phyloP scores from a whole-genome alignment of 352 stramenopile species.

The Peronospora farinosa region DNA sequence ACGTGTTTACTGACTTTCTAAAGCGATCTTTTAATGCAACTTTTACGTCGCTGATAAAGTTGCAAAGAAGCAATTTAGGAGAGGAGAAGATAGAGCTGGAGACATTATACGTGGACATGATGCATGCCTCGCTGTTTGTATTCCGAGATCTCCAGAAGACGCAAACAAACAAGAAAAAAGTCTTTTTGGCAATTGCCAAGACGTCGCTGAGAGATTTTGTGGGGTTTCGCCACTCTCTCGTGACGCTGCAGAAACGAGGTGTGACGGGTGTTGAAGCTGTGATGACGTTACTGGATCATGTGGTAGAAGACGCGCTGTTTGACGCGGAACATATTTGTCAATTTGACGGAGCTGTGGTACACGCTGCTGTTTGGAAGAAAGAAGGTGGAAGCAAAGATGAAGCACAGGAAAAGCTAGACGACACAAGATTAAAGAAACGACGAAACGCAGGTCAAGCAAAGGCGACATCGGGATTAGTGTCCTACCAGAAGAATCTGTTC shows the following conservation, averaged over 20 bases:
- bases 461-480: constrained; percentile 39
- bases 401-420: constrained; percentile 9
- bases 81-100: constrained; percentile 1
- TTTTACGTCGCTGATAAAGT: constrained; percentile 13
- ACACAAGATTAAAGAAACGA: constrained; percentile 37
- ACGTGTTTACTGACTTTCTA: constrained; percentile 70
- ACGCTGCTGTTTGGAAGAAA: constrained; percentile 29
- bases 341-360: constrained; percentile 56
- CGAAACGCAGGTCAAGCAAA: constrained; percentile 32
- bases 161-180: constrained; percentile 88
- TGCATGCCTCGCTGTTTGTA: constrained; percentile 48
- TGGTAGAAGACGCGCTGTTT: constrained; percentile 71
- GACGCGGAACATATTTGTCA: constrained; percentile 69
- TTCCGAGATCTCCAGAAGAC: constrained; percentile 75
- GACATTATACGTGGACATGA: constrained; percentile 35
- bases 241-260: constrained; percentile 16
- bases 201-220: constrained; percentile 61
- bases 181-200: constrained; percentile 78
- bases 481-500: constrained; percentile 77
- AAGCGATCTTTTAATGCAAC: constrained; percentile 39
- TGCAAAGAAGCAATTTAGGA: not conserved
- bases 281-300: constrained; percentile 41
- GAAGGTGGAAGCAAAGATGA: constrained; percentile 1
- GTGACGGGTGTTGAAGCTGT: constrained; percentile 12
- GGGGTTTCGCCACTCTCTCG: constrained; percentile 43